phyloP scores from a whole-genome alignment of 805 yeast genomes.

The Zygosaccharomyces bisporus region DNA sequence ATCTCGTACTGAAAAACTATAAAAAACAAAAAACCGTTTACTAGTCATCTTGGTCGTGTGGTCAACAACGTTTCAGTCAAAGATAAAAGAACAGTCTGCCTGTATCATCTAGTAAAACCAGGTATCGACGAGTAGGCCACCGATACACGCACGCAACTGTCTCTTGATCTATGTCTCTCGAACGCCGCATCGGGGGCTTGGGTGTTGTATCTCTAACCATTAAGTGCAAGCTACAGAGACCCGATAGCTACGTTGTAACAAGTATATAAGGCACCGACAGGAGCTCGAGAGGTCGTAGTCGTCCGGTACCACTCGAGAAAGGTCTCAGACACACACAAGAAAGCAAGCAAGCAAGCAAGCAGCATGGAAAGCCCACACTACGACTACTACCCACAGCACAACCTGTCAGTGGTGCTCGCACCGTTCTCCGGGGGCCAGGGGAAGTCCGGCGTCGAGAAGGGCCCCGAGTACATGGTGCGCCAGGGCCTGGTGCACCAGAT shows the following conservation, averaged over 20 bases:
- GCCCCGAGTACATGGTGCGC: constrained; percentile 77
- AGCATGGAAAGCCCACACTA: constrained; percentile 34
- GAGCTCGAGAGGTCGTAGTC: no score
- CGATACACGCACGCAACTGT: no score
- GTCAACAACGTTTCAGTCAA: no score
- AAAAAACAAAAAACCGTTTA: no score
- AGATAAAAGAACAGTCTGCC: no score
- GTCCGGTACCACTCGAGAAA: no score
- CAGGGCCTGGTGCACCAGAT: constrained; percentile 67
- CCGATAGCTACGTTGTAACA: neutral
- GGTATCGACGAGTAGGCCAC: no score
- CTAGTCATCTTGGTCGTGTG: no score
- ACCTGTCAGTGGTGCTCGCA: constrained; percentile 72
- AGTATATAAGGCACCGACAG: constrained; percentile 6
- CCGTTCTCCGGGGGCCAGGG: constrained; percentile 98
- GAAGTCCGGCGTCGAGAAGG: constrained; percentile 87
- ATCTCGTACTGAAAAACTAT: no score
- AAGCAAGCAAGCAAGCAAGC: neutral
- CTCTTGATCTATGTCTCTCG: neutral
- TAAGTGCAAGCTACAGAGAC: constrained; percentile 19
- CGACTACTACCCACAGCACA: constrained; percentile 45
- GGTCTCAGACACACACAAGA: neutral
- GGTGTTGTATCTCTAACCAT: neutral
- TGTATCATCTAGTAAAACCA: no score
- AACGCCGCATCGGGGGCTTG: constrained; percentile 5